Base-by-base conservation (phyloP, 176 grass and related monocot genomes). In the Calamus simplicifolius region DNA sequence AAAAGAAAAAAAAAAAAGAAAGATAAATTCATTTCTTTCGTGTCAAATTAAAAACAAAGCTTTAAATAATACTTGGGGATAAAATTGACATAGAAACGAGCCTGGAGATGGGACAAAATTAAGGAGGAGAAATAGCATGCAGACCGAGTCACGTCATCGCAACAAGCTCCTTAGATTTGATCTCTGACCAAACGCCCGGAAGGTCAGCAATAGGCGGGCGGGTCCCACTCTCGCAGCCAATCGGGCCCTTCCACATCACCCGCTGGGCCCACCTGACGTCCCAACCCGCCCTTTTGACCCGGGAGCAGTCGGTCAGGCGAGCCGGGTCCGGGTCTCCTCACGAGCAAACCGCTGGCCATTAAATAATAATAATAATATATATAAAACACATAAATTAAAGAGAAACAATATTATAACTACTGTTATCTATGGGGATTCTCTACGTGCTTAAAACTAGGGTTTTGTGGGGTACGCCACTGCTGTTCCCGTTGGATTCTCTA, bases 261-360 rank as follows among this genome's bases (percentile, higher is more conserved):
- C 26, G 21, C 13, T 72, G 82, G 1, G 16, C 84, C 79, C 76
- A 56, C 54, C 14, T 0, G 0, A 19, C 35, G 35, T 12, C 35
- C 35, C 35, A 43, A 10, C 10, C 1, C 8, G 3, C 35, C 88
- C 88, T 29, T 43, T 85, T 88, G 84, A 94, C 89, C 89, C 74
- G 80, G 83, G 62, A 15, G 69, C 76, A 57, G 60, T 62, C 58
- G 57, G 58, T 67, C 75, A 72, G 82, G 50, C 54, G 61, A 66
- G 23, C 89, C 73, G 84, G 84, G 57, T 23, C 80, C 50, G 84
- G 89, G 89, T 93, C 81, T 72, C 89, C 84, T 76, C 54, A 23
- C 17, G 55, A n/a, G 70, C 84, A 65, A 79, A 74, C 85, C 14
- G 61, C 35, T 13, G 2, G 5, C 1, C 35, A 43, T 43, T 43